Conservation (phyloP, 805 yeast species). For the Ogataea ganodermae region DNA sequence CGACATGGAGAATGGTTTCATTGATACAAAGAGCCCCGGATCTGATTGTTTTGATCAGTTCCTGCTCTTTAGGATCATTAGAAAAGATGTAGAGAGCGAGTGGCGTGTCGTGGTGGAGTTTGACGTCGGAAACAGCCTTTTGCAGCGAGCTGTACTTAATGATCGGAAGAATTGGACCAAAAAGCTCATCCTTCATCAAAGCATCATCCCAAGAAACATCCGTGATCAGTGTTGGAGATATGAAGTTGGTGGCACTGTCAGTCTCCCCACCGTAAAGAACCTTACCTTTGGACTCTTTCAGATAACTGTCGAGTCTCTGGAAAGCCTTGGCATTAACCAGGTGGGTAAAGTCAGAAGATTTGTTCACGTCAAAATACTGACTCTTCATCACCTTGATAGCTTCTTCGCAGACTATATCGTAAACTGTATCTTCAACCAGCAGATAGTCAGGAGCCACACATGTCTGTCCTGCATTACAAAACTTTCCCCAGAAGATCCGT, state of each 20-base stretch:
- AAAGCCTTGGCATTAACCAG: constrained; percentile 58
- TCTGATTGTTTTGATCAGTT: constrained; percentile 55
- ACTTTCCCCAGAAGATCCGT: constrained; percentile 77
- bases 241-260: constrained; percentile 42
- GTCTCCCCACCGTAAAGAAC: constrained; percentile 49
- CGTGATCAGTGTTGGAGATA: constrained; percentile 74
- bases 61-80: constrained; percentile 46
- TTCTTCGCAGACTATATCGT: constrained; percentile 52
- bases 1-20: constrained; percentile 76
- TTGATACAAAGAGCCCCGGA: constrained; percentile 75
- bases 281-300: constrained; percentile 53
- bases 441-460: constrained; percentile 89
- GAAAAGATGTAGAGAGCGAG: constrained; percentile 77
- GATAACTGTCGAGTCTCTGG: constrained; percentile 43
- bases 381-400: constrained; percentile 42
- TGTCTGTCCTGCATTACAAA: constrained; percentile 83
- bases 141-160: constrained; percentile 51
- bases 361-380: constrained; percentile 45
- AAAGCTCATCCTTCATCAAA: constrained; percentile 73
- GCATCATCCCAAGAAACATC: constrained; percentile 66
- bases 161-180: constrained; percentile 85
- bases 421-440: constrained; percentile 60
- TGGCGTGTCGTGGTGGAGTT: constrained; percentile 68
- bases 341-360: constrained; percentile 54
- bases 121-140: constrained; percentile 47